These are phyloP conservation scores for Aspergillus texensis DNA, from an alignment of 2,329 filamentous ascomycete species.

Conservation along the genomic window DNA sequence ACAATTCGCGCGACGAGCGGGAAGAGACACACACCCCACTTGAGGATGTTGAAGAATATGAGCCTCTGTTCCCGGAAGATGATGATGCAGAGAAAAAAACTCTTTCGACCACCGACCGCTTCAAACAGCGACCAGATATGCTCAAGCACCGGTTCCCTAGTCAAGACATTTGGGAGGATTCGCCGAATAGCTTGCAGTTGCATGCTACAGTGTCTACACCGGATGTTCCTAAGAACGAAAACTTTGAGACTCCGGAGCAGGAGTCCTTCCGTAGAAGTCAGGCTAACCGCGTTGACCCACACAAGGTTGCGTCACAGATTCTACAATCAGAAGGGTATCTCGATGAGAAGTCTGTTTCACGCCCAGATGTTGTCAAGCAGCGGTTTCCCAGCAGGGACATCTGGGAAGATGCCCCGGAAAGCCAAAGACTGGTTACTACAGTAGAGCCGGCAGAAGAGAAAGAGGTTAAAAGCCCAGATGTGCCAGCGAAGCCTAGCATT, in stretches of 20 bases:
- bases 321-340: constrained; percentile 31
- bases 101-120: constrained; percentile 56
- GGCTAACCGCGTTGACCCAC: constrained; percentile 40
- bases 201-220: constrained; percentile 82
- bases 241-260: constrained; percentile 52
- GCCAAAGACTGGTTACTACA: constrained; percentile 76
- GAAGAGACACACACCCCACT: constrained; percentile 67
- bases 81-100: constrained; percentile 63
- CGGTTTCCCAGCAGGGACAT: constrained; percentile 90
- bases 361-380: constrained; percentile 60
- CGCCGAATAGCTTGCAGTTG: constrained; percentile 79
- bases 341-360: constrained; percentile 28
- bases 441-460: constrained; percentile 55
- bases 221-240: constrained; percentile 56
- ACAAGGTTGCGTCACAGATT: constrained; percentile 39
- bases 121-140: constrained; percentile 56
- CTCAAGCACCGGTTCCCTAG: constrained; percentile 80
- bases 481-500: constrained; percentile 36
- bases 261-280: constrained; percentile 48
- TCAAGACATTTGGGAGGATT: constrained; percentile 96
- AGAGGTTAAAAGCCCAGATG: constrained; percentile 47
- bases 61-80: constrained; percentile 85
- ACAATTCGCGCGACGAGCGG: constrained; percentile 54
- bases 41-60: constrained; percentile 90
- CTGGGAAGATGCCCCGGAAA: constrained; percentile 92